A percentile compares a stretch with the other conserved stretches of the same genome.
Evolutionary conservation across 352 stramenopile species (phyloP).

Genomic region (Plasmopara viticola): DNA sequence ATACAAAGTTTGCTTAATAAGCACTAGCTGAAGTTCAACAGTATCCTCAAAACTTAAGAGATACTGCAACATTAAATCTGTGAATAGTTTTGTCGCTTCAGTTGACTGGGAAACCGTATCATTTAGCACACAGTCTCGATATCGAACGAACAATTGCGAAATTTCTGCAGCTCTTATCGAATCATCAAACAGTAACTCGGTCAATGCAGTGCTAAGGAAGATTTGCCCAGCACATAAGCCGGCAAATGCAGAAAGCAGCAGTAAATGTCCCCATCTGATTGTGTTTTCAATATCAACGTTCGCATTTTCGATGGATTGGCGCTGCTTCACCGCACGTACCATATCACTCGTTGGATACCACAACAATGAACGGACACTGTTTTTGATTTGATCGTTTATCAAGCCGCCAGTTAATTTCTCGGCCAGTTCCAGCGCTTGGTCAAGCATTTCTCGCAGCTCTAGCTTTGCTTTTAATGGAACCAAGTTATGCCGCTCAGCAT

Average conservation of each 20-base stretch:
- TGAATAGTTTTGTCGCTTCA: slow-evolving; percentile 21
- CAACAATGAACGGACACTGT: slow-evolving; percentile 22
- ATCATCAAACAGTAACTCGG: slow-evolving; percentile 9
- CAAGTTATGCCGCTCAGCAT: slow-evolving; percentile 9
- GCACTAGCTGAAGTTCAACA: slow-evolving; percentile 33
- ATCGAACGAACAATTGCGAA: slow-evolving; percentile 33
- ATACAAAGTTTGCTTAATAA: slow-evolving; percentile 51
- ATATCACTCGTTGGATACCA: slow-evolving; percentile 38
- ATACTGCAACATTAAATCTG: slow-evolving; percentile 37
- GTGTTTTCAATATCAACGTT: slow-evolving; percentile 14
- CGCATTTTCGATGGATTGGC: slow-evolving; percentile 11
- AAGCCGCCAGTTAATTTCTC: slow-evolving; percentile 18
- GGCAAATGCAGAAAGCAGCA: slow-evolving; percentile 30
- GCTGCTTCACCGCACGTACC: slow-evolving; percentile 34
- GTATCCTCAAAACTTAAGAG: slow-evolving; percentile 21
- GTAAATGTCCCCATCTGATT: slow-evolving; percentile 32
- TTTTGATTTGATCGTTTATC: slow-evolving; percentile 8
- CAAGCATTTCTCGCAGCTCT: slow-evolving; percentile 26
- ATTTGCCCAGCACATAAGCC: slow-evolving; percentile 2
- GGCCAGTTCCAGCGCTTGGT: slow-evolving; percentile 29
- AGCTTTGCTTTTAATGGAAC: slow-evolving; percentile 14
- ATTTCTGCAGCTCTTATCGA: slow-evolving; percentile 17
- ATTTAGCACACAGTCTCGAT: slow-evolving; percentile 23
- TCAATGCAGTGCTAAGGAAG: background rate
- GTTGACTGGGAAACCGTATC: slow-evolving; percentile 11